Base-by-base conservation (phyloP, 306 rosid genomes). In the Cicer pinnatifidum region DNA sequence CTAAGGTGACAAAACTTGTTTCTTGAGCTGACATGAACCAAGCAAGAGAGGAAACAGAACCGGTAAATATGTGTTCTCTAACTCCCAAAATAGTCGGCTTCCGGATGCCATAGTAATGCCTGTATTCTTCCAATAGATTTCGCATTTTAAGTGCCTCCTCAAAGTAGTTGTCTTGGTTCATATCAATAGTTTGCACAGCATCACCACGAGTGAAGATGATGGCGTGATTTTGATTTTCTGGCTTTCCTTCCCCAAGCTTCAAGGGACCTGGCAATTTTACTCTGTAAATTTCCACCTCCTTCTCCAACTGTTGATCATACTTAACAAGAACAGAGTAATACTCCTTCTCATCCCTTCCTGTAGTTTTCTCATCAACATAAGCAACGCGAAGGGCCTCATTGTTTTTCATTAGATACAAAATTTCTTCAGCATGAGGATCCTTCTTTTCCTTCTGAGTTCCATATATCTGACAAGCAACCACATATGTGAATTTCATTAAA, bases 391-490 rank as follows among this genome's bases (percentile, higher is more conserved):
- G 87, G 23, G 87, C 87, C 65, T 80, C 87, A 43, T 84, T 81
- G 17, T 77, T 58, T 84, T 65, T 67, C 87, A 84, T 81, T 45
- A 84, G 75, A 77, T 73, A 69, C 72, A 77, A 50, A 62, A 84
- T 81, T 54, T 84, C 87, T n/a, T 84, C 85, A 56, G 87, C 88
- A 73, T 41, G 82, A 35, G 81, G 84, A 60, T 82, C 79, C 66
- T 91, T 94, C 78, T 78, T 88, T 35, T 82, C 91, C 69, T 94
- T 94, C 75, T 91, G 98, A 7, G 94, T 84, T 76, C 98, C 96
- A 56, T 94, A 91, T 56, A 89, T 91, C 90, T 94, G 98, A 85
- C 98, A 94, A 58, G 98, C 96, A 75, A 93, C 89, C 78, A 93
- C 98, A 71, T 89, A 91, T 0, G 96, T 93, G 83, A 73, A 94